Conservation (phyloP, 73 alveolate genomes). For the Durusdinium trenchii region DNA sequence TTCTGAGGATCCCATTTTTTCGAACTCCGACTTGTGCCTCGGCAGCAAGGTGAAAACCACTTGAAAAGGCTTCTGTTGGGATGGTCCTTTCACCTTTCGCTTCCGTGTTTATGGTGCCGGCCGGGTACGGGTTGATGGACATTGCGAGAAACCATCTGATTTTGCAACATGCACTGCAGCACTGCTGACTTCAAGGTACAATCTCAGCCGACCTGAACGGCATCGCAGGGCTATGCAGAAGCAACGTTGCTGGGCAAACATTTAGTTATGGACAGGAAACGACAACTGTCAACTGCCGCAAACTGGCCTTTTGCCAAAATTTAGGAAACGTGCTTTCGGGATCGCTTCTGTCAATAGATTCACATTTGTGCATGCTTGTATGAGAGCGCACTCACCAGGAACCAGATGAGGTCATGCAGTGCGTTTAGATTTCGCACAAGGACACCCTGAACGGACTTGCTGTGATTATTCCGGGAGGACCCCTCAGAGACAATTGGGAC, state of each 20-base stretch:
- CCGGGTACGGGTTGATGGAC: not conserved
- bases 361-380: too few species aligned
- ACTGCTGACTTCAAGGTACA: slow-evolving; percentile 4
- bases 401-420: too few species aligned
- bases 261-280: too few species aligned
- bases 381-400: too few species aligned
- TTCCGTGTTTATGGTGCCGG: not conserved
- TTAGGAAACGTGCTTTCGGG: too few species aligned
- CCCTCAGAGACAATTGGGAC: too few species aligned
- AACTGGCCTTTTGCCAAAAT: too few species aligned
- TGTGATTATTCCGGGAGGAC: too few species aligned
- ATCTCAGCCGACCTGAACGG: slow-evolving; percentile 46
- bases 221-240: slow-evolving; percentile 78
- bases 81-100: not conserved
- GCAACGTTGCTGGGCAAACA: slow-evolving; percentile 55
- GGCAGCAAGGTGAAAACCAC: not conserved
- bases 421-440: too few species aligned
- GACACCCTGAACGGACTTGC: too few species aligned
- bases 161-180: not conserved
- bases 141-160: not conserved
- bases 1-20: slow-evolving; percentile 51
- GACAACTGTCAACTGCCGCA: too few species aligned
- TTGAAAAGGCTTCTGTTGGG: not conserved
- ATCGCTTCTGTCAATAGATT: too few species aligned
- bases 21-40: slow-evolving; percentile 47